Base-by-base conservation (phyloP, 441 rosid genomes). In the Breynia disticha region DNA sequence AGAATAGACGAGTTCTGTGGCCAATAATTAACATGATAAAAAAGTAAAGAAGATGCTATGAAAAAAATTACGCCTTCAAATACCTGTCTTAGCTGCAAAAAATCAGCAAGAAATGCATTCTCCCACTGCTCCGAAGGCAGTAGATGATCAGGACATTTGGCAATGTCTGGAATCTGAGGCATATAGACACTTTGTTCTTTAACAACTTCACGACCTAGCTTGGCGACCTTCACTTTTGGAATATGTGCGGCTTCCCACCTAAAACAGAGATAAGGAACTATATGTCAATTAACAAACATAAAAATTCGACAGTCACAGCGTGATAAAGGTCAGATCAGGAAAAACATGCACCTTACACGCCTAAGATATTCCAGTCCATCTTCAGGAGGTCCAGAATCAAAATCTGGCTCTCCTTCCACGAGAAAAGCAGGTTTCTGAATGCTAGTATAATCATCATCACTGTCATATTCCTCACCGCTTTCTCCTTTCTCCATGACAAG, bases 221-320 rank as follows among this genome's bases (percentile, higher is more conserved):
- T 80, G 53, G 84, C 94, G 52, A 83, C 81, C 60, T 62, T 75
- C 28, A 91, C 84, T 53, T 82, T 85, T 0, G 95, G 94, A 70
- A 85, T 65, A 49, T 54, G 83, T 57, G 81, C 73, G 55, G 98
- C 95, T 78, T 91, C 98, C 98, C 98, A 87, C 77, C 98, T 87
- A 55, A 62, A 61, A 49, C 32, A 24, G 32, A 48, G 18, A 53
- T 42, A 50, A 28, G 32, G 43, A 24, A 24, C 32, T 24, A 24
- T 24, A 7, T 24, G 32, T 24, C 7, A 24, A 24, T 7, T 24
- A 24, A 24, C 32, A 24, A 24, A 7, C 32, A 24, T 24, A 24
- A 24, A 24, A 24, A 24, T 24, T 24, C 32, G 7, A 3, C 32
- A 24, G 7, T 24, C 32, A 24, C 32, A 24, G 3, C 3, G 32